phyloP scores from a whole-genome alignment of 106 monocot genomes.

The Iris macrosiphon region DNA sequence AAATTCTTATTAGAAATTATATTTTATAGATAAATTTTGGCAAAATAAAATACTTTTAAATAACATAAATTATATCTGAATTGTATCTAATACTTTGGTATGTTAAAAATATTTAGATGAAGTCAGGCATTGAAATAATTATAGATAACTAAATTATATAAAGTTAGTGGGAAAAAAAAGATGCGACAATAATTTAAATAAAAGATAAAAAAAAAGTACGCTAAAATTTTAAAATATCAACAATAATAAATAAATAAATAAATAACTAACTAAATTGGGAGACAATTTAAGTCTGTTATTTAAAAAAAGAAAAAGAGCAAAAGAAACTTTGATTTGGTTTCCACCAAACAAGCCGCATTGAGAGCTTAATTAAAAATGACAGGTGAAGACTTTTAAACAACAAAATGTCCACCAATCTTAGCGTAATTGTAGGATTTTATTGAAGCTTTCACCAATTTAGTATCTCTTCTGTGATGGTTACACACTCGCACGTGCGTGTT shows the following conservation, averaged over 20 bases:
- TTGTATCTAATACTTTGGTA: too few relatives aligned
- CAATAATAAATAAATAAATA: background rate
- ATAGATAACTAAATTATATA: too few relatives aligned
- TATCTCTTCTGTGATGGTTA: slow-evolving; percentile 1
- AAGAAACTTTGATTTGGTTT: background rate
- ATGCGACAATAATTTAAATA: background rate
- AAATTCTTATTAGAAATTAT: too few relatives aligned
- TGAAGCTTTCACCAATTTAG: background rate
- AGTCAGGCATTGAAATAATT: too few relatives aligned
- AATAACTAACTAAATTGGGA: too few relatives aligned
- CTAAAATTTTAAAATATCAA: background rate
- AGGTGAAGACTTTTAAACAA: background rate
- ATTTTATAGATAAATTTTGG: too few relatives aligned
- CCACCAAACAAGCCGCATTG: background rate
- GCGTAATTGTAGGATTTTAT: too few relatives aligned
- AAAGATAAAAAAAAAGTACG: background rate
- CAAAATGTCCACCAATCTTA: background rate
- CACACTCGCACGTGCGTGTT: too few relatives aligned
- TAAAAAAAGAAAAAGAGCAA: background rate
- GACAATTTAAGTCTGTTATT: background rate
- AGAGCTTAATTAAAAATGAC: background rate
- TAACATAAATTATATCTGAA: too few relatives aligned
- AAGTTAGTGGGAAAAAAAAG: background rate
- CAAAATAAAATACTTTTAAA: too few relatives aligned
- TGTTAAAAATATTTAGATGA: too few relatives aligned